Percentiles rank a stretch among this genome's conserved stretches.
phyloP scores from a whole-genome alignment of 305 asterid species.

The Solanum hybrid region DNA sequence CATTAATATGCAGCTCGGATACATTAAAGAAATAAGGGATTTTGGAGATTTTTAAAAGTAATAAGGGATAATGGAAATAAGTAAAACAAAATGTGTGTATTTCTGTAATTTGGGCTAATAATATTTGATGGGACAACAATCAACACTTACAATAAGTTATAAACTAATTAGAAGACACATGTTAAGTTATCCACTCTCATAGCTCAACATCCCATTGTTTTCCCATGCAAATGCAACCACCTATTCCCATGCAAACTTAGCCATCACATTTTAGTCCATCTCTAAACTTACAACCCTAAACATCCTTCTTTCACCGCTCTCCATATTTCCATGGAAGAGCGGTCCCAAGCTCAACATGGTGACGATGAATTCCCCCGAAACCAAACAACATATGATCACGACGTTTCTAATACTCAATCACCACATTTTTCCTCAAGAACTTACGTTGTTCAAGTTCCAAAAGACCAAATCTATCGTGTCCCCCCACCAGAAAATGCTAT shows the following conservation, averaged over 20 bases:
- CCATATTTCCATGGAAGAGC: constrained; percentile 6
- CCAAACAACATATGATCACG: not conserved
- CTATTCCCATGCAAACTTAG: not conserved
- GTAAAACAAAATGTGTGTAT: too few species aligned
- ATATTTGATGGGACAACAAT: not conserved
- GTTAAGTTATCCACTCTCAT: not conserved
- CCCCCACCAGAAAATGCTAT: constrained; percentile 28
- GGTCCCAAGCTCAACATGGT: not conserved
- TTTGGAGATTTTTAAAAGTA: too few species aligned
- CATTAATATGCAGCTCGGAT: too few species aligned
- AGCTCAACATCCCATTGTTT: not conserved
- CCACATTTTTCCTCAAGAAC: not conserved
- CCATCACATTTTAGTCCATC: not conserved
- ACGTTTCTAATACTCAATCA: not conserved
- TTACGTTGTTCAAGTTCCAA: constrained; percentile 24
- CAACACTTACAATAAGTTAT: not conserved
- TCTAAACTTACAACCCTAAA: not conserved
- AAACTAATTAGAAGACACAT: not conserved
- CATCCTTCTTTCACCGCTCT: not conserved
- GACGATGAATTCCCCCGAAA: not conserved
- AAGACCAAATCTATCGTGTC: constrained; percentile 26
- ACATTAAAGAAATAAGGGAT: too few species aligned
- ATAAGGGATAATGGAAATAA: too few species aligned
- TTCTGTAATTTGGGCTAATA: too few species aligned
- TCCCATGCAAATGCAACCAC: not conserved